Base-by-base conservation (phyloP, 352 stramenopile species). In the Phytophthora kernoviae region DNA sequence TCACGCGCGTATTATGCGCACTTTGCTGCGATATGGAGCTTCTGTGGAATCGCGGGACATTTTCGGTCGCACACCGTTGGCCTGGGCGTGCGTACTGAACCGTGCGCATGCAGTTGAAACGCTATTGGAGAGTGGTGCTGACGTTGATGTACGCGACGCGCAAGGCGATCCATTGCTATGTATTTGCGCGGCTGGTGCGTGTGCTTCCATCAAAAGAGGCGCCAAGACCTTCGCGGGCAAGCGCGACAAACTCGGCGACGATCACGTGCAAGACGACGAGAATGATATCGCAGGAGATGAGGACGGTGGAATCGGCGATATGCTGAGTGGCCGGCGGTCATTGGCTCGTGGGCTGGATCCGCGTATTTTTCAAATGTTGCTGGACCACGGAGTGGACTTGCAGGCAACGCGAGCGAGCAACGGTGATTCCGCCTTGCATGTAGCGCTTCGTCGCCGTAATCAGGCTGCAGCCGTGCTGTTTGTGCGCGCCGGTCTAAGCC, bases 11-110 rank as follows among this genome's bases (percentile, higher is more conserved):
- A 72, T 77, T 15, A 69, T 94, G 21, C 77, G 84, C 18, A 41
- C 90, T n/a, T 59, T 94, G 14, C 50, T 94, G 21, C 68, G 60
- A 21, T 90, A 81, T 52, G 79, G 83, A 30, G 81, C 70, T 5
- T 59, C 77, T 5, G 62, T 88, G 4, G 78, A 95, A 15, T 74
- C 77, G 1, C 64, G 67, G 11, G 86, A 95, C 53, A 64, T 80
- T 1, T 89, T 93, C 60, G 84, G 84, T 10, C 81, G 84, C 26
- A 90, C 85, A 11, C 60, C 85, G 4, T 56, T 94, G 10, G 70
- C 78, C 0, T 94, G 85, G 85, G 79, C 85, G 6, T 89, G 79
- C 49, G 67, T 93, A 15, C 49, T 91, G n/a, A 89, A 90, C 44
- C 81, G 84, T 14, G 73, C 74, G 10, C 79, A 74, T 34, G 73